phyloP scores from a whole-genome alignment of 495 filamentous ascomycete genomes.

The Mytilinidion resinicola region DNA sequence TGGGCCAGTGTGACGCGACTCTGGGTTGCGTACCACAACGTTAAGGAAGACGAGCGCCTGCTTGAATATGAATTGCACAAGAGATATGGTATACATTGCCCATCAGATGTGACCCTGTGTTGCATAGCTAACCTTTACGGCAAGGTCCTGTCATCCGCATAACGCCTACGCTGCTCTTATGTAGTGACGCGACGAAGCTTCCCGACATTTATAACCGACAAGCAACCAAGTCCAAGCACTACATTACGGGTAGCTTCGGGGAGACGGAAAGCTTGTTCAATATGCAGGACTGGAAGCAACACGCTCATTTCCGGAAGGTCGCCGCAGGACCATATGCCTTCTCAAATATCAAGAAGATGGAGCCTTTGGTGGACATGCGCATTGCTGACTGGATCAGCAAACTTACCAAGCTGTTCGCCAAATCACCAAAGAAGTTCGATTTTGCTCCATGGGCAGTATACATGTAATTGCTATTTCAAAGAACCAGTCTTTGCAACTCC shows the following conservation, averaged over 20 bases:
- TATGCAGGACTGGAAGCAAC: conserved; percentile 43
- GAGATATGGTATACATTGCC: conserved; percentile 42
- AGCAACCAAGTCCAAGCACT: conserved; percentile 51
- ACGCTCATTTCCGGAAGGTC: conserved; percentile 44
- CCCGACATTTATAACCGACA: conserved; percentile 49
- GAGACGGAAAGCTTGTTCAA: conserved; percentile 46
- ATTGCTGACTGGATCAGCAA: conserved; percentile 43
- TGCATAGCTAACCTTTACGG: too few species aligned
- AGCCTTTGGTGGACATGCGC: conserved; percentile 14
- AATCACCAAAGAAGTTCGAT: conserved; percentile 43
- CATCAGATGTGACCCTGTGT: not conserved
- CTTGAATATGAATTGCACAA: conserved; percentile 40
- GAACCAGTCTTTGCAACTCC: too few species aligned
- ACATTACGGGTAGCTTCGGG: conserved; percentile 47
- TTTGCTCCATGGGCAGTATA: conserved; percentile 49
- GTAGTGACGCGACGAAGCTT: conserved; percentile 34
- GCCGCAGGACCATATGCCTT: conserved; percentile 40
- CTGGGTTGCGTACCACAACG: conserved; percentile 45
- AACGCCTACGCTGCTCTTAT: conserved; percentile 35
- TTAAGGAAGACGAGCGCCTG: conserved; percentile 40
- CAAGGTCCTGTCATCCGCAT: conserved; percentile 28
- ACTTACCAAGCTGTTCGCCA: conserved; percentile 20
- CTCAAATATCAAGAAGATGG: conserved; percentile 29
- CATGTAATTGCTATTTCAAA: conserved; percentile 24
- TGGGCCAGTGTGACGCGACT: conserved; percentile 47